Conservation (phyloP, 768 basidiomycete species). For the Austroboletus festivus region DNA sequence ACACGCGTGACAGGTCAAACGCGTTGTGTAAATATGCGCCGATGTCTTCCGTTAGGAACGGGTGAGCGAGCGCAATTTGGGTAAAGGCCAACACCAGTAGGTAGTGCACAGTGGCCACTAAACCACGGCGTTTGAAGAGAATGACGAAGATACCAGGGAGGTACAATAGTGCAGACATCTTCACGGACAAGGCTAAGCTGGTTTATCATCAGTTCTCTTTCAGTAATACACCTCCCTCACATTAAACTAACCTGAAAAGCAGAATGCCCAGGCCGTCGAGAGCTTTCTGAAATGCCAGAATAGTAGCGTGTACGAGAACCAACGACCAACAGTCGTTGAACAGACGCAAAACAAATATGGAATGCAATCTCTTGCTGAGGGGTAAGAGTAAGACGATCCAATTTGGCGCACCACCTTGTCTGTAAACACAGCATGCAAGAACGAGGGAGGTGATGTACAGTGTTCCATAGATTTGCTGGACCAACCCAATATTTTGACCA, state of each 20-base stretch:
- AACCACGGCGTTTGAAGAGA: constrained; percentile 69
- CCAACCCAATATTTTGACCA: constrained; percentile 56
- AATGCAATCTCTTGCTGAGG: constrained; percentile 91
- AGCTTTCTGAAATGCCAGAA: constrained; percentile 60
- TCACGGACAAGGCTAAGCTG: constrained; percentile 72
- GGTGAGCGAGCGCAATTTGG: constrained; percentile 63
- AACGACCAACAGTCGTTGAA: constrained; percentile 96
- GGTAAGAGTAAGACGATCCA: constrained; percentile 71
- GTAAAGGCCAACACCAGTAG: constrained; percentile 34
- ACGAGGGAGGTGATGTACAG: constrained; percentile 70
- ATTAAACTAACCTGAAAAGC: constrained; percentile 63
- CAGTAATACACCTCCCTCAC: neutral
- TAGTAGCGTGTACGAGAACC: constrained; percentile 59
- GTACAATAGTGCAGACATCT: constrained; percentile 92
- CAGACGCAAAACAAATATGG: constrained; percentile 84
- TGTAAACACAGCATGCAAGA: constrained; percentile 68
- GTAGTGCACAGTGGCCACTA: constrained; percentile 50
- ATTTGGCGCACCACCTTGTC: constrained; percentile 60
- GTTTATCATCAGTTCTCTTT: constrained; percentile 1
- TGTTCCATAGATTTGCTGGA: constrained; percentile 75
- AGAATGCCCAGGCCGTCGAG: constrained; percentile 61
- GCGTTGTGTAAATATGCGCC: constrained; percentile 69
- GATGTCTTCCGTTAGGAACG: constrained; percentile 63
- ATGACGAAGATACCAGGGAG: constrained; percentile 85
- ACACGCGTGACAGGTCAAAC: constrained; percentile 85